Conservation (phyloP, 2,329 filamentous ascomycete species). For the Venturia carpophila region DNA sequence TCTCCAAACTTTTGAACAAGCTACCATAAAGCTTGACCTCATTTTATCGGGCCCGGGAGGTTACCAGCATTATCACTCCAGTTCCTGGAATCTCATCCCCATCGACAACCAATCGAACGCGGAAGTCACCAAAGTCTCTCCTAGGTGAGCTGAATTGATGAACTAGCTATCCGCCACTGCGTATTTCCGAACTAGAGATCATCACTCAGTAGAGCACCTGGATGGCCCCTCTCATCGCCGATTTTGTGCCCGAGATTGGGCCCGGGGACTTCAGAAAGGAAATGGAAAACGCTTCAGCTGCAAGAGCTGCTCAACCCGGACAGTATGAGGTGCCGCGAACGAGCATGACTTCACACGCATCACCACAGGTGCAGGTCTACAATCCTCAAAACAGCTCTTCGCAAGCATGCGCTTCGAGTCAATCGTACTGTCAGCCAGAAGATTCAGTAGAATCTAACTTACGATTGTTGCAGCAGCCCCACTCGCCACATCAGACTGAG, state of each 20-base stretch:
- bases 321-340: constrained; percentile 10
- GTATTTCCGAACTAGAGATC: not conserved
- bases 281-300: not conserved
- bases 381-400: not conserved
- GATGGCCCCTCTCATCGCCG: constrained; percentile 8
- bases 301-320: constrained; percentile 1
- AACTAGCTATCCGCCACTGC: not conserved
- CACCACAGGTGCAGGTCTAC: not conserved
- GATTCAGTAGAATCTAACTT: constrained; percentile 5
- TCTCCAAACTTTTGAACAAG: too few relatives aligned
- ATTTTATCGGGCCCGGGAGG: not conserved
- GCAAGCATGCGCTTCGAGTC: not conserved
- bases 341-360: not conserved
- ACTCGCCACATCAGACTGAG: not conserved
- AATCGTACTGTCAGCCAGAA: not conserved
- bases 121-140: not conserved
- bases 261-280: constrained; percentile 2
- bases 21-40: too few relatives aligned
- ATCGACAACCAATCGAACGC: not conserved
- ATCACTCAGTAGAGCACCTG: not conserved
- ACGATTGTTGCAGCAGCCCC: not conserved
- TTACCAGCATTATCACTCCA: not conserved
- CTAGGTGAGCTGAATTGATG: not conserved
- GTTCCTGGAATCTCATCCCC: not conserved
- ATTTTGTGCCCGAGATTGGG: constrained; percentile 8